Evolutionary conservation across 2,329 filamentous ascomycete genomes (phyloP), one percentile per base, ranked within the genome.

Genomic region (Fusarium proliferatum): DNA sequence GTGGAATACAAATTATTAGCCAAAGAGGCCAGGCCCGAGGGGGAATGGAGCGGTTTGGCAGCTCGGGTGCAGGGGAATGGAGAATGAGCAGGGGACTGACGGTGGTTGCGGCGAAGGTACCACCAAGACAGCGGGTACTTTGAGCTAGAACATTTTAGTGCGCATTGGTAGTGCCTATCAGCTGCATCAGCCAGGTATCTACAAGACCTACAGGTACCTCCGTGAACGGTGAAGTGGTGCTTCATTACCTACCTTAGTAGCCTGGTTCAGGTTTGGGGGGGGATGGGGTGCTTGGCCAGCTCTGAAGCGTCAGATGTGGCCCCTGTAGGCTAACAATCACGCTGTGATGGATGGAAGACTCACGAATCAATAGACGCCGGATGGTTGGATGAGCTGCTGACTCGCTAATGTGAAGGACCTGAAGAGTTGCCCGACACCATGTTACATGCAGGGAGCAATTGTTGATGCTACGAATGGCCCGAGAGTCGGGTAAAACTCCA

Each of bases 251-350:
- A 33, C 30, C 30, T 33, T 33, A 33, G 30, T 33, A 78, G 74
- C 69, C 72, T 78, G 73, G 75, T 78, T 78, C 76, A 78, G 74
- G 76, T 78, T 73, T 36, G 30, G 75, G 69, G 71, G 70, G 61
- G 12, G 39, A 26, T 26, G 71, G 69, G 67, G 72, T 59, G 28
- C 72, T 75, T 76, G 76, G 69, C 67, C 67, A 67, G 48, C 59
- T 64, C 73, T 56, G 46, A 66, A 46, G 42, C 66, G 48, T 63
- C 67, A 72, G 71, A 75, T 73, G 74, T 48, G 33, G 30, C 45
- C 76, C 76, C 73, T 73, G 73, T 73, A 75, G 42, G 41, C 41
- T 34, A 60, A 70, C 58, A 56, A 66, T 62, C 68, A 66, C 68
- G 68, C 67, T 62, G 64, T 28, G 53, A 66, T 60, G 51, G 51